These are phyloP conservation scores for Botryotinia convoluta DNA, from an alignment of 2,329 filamentous ascomycete species.

Conservation along the genomic window DNA sequence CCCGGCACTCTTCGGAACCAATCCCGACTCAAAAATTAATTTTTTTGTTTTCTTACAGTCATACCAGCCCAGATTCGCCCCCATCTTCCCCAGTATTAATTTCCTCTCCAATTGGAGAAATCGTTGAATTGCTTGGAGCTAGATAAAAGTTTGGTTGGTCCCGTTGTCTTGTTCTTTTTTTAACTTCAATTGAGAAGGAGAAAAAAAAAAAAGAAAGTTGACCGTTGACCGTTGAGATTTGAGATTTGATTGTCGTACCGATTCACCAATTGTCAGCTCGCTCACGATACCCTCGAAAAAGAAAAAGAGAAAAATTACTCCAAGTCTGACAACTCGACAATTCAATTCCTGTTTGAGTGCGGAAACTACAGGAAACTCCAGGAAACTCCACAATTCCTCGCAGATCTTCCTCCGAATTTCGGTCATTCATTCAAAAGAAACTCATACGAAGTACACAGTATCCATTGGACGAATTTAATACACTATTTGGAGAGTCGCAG, in stretches of 20 bases:
- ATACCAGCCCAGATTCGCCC: not conserved
- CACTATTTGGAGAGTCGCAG: not conserved
- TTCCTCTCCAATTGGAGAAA: not conserved
- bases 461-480: slow-evolving; percentile 12
- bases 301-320: not conserved
- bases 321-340: not conserved
- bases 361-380: not conserved
- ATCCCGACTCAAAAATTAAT: not conserved
- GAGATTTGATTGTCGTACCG: not conserved
- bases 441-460: slow-evolving; percentile 1
- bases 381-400: slow-evolving; percentile 6
- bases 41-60: not conserved
- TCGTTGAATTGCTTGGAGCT: not conserved
- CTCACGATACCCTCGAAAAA: not conserved
- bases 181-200: not conserved
- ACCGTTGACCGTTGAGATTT: not conserved
- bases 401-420: slow-evolving; percentile 12
- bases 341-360: not conserved
- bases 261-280: not conserved
- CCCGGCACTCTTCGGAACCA: not conserved
- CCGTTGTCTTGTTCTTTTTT: not conserved
- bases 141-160: not conserved
- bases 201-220: not conserved
- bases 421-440: not conserved
- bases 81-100: not conserved